Evolutionary conservation across 2,329 filamentous ascomycete genomes (phyloP), one percentile per base, ranked within the genome.

Genomic region (Calonectria pseudoturangicola): DNA sequence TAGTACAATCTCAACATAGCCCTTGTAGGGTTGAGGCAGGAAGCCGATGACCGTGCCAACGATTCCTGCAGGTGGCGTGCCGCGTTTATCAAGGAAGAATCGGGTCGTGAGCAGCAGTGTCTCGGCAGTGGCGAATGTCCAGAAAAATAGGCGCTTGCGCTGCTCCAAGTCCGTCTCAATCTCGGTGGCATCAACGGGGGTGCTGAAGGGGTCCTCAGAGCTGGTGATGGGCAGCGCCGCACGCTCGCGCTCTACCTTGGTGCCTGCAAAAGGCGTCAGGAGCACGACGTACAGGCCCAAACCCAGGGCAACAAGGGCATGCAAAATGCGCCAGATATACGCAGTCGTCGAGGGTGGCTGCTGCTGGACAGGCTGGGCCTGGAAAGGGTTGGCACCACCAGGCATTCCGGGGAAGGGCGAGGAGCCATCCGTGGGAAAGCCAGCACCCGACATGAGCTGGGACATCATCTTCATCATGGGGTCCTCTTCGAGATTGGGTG

Each of bases 71-170:
- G 89, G 90, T 73, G 90, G 89, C 56, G 89, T 81, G 47, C 86
- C 83, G 28, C 89, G 89, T 77, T 90, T 91, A 78, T 95, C 93
- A 65, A 95, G 80, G 77, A 95, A 91, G 81, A 93, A 94, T 28
- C 94, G 88, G 36, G 90, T 92, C 1, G 91, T 93, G 75, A 96
- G 90, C 74, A 96, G 86, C 66, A 94, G 82, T 13, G 94, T 88
- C 85, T 97, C 94, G 39, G 91, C 92, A 0, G 94, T 95, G 7
- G 93, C 92, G 81, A 96, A 97, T n/a, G 94, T 89, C 86, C 92
- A 95, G 83, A 96, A 95, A 84, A 95, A 93, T 27, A 84, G 65
- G 58, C 74, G 79, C 75, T 81, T 83, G 51, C 80, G 82, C 62
- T 77, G 81, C 71, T 84, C 82, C 27, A 81, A 72, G 48, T 82